Percentiles rank a stretch among this genome's conserved stretches.
Evolutionary conservation across 345 rosid genomes (phyloP).

Genomic region (Lepidium didymum): DNA sequence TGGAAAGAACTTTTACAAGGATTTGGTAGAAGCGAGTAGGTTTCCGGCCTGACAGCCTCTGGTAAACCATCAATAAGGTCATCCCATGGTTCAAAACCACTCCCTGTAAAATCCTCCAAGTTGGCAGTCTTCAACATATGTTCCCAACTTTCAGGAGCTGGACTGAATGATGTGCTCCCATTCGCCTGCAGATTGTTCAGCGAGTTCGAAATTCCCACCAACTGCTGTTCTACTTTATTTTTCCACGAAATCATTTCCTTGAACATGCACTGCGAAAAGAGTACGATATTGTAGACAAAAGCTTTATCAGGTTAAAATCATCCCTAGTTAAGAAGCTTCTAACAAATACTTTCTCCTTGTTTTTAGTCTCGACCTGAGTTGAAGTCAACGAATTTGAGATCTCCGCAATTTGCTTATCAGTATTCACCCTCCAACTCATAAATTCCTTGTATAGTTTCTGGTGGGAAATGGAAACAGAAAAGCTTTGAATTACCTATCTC

Average conservation of each 20-base stretch:
- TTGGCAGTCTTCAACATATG: conserved; percentile 62
- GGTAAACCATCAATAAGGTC: conserved; percentile 40
- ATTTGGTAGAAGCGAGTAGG: conserved; percentile 35
- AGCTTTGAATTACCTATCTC: neutral
- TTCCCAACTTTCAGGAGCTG: conserved; percentile 70
- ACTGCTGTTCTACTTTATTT: conserved; percentile 58
- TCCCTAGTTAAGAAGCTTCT: neutral
- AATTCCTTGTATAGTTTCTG: conserved; percentile 56
- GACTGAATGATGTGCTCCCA: conserved; percentile 44
- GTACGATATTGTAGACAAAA: conserved; percentile 1
- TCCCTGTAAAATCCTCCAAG: conserved; percentile 55
- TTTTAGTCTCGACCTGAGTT: conserved; percentile 48
- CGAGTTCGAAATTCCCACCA: conserved; percentile 51
- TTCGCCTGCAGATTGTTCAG: conserved; percentile 48
- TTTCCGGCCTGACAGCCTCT: conserved; percentile 32
- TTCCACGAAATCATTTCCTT: conserved; percentile 60
- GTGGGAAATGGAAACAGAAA: neutral
- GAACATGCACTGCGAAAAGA: conserved; percentile 41
- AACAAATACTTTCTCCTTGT: neutral
- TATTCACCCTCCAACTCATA: conserved; percentile 51
- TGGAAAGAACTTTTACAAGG: conserved; percentile 37
- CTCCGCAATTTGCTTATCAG: conserved; percentile 50
- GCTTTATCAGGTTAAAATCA: neutral
- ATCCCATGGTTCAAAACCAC: conserved; percentile 53
- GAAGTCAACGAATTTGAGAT: conserved; percentile 60